A percentile compares a stretch with the other conserved stretches of the same genome.
Conservation (phyloP, 73 alveolate genomes). For the Stentor coeruleus region DNA sequence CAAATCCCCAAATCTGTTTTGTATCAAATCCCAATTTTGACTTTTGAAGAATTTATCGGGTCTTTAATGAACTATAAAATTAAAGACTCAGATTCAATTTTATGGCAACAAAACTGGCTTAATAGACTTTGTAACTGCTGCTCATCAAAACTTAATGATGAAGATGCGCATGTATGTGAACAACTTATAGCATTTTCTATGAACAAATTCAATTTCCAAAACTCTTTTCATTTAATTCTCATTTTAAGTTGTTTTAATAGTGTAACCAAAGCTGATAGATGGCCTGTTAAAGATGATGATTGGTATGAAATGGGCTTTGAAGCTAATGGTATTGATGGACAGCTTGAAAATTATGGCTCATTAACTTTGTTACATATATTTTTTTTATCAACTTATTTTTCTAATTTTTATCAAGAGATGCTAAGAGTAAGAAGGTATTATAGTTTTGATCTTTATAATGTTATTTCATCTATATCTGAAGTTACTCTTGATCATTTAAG, state of each 20-base stretch:
- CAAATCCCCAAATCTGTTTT: not conserved
- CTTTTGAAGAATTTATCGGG: not conserved
- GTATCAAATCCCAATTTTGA: not conserved
- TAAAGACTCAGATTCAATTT: too few relatives aligned
- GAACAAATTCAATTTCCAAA: not conserved
- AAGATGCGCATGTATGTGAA: not conserved
- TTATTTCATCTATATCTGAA: not conserved
- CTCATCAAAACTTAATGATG: not conserved
- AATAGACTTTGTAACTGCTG: not conserved
- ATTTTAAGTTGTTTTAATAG: not conserved
- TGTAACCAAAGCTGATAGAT: not conserved
- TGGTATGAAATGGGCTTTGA: constrained; percentile 7
- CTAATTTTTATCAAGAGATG: not conserved
- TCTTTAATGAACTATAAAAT: not conserved
- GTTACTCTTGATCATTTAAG: not conserved
- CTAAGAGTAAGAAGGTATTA: not conserved
- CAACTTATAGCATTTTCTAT: too few relatives aligned
- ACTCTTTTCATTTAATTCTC: not conserved
- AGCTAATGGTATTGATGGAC: not conserved
- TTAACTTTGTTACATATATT: not conserved
- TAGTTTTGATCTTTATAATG: not conserved
- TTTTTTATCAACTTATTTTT: not conserved
- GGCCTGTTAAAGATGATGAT: not conserved
- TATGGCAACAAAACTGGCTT: not conserved
- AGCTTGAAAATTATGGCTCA: not conserved